phyloP scores from a whole-genome alignment of 2,329 filamentous ascomycete genomes.

The Alternaria ventricosa region DNA sequence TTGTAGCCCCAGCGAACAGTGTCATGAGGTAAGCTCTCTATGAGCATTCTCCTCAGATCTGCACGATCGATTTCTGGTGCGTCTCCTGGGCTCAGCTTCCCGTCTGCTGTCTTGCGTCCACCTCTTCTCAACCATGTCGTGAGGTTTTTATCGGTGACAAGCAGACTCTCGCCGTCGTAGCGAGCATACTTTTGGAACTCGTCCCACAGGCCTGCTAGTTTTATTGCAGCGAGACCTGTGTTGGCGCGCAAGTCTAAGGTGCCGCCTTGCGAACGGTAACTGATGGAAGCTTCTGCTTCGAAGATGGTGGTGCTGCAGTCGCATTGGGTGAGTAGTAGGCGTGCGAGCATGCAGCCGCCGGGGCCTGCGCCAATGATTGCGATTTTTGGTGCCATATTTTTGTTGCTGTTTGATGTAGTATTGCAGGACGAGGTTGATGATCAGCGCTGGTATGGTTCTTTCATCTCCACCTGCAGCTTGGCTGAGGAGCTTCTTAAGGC shows the following conservation, averaged over 20 bases:
- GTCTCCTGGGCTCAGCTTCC: conserved; percentile 11
- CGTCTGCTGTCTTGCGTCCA: conserved; percentile 13
- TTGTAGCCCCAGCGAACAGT: conserved; percentile 32
- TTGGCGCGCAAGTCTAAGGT: conserved; percentile 61
- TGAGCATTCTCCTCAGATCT: conserved; percentile 28
- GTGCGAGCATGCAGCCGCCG: conserved; percentile 60
- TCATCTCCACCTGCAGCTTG: background rate
- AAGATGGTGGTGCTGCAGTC: conserved; percentile 58
- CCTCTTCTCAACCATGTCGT: conserved; percentile 30
- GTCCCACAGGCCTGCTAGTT: conserved; percentile 57
- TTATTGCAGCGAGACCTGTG: conserved; percentile 60
- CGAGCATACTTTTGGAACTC: conserved; percentile 54
- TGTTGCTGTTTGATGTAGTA: background rate
- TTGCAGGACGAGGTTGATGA: background rate
- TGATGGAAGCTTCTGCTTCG: conserved; percentile 43
- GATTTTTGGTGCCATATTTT: conserved; percentile 33
- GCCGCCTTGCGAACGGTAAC: conserved; percentile 50
- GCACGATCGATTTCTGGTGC: conserved; percentile 37
- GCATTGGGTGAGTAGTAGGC: conserved; percentile 55
- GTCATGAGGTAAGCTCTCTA: conserved; percentile 30
- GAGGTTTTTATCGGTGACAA: conserved; percentile 48
- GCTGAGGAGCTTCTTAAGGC: background rate
- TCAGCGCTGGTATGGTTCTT: background rate
- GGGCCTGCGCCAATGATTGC: conserved; percentile 51
- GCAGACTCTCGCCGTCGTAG: conserved; percentile 53